Percentiles rank a stretch among this genome's conserved stretches.
Conservation (phyloP, 139 green algal genomes). For the Chlorella sp. region DNA sequence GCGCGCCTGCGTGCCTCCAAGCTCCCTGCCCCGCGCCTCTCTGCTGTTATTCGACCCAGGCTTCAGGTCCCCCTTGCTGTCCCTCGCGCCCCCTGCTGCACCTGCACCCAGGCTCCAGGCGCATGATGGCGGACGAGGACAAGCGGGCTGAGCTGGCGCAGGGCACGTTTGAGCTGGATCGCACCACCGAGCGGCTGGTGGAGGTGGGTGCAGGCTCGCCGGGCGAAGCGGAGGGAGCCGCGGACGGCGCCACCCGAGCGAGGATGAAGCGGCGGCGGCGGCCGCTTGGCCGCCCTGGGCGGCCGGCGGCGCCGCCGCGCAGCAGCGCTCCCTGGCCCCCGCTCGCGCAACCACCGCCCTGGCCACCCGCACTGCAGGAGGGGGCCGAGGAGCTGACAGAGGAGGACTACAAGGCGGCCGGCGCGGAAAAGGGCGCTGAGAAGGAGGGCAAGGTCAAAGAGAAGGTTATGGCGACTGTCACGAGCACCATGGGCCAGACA, state of each 20-base stretch:
- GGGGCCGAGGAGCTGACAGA: slow-evolving; percentile 1
- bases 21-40: not conserved
- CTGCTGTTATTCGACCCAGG: not conserved
- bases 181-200: slow-evolving; percentile 3
- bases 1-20: not conserved
- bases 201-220: not conserved
- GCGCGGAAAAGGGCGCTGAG: no score
- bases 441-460: not conserved
- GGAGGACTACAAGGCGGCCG: no score
- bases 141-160: slow-evolving; percentile 13
- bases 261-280: no score
- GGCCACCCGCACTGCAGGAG: not conserved
- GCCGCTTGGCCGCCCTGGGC: no score
- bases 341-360: not conserved
- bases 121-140: slow-evolving; percentile 22
- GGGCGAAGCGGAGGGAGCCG: not conserved
- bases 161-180: slow-evolving; percentile 18
- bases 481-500: not conserved
- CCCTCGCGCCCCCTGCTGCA: not conserved
- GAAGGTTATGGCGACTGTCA: not conserved
- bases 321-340: no score
- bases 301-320: no score
- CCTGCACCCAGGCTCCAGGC: slow-evolving; percentile 13
- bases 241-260: not conserved
- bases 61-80: not conserved